phyloP scores from a whole-genome alignment of 768 basidiomycete genomes.

The Collybia sp. region DNA sequence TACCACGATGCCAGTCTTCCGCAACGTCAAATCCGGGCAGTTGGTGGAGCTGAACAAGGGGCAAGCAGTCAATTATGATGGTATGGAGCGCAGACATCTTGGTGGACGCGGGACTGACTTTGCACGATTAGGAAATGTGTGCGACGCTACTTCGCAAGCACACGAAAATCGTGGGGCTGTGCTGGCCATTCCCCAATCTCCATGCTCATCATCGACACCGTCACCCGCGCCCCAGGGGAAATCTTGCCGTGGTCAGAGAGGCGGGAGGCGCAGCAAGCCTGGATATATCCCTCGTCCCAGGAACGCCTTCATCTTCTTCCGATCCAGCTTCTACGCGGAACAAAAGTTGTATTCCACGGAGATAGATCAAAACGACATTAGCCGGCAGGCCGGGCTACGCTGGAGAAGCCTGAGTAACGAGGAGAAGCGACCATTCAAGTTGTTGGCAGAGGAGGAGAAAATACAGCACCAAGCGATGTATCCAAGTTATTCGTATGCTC shows the following conservation, averaged over 20 bases:
- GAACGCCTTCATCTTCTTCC: slow-evolving; percentile 35
- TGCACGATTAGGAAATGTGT: background rate
- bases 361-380: slow-evolving; percentile 27
- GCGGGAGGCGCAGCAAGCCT: slow-evolving; percentile 5
- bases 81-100: slow-evolving; percentile 12
- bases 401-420: slow-evolving; percentile 20
- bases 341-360: slow-evolving; percentile 6
- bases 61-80: slow-evolving; percentile 15
- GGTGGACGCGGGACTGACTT: background rate
- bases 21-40: slow-evolving; percentile 16
- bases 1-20: slow-evolving; percentile 21
- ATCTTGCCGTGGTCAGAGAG: slow-evolving; percentile 9
- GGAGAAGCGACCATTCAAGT: slow-evolving; percentile 14
- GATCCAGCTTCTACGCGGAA: slow-evolving; percentile 19
- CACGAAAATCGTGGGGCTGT: background rate
- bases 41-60: slow-evolving; percentile 17
- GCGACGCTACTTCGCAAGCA: background rate
- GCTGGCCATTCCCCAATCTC: background rate
- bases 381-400: slow-evolving; percentile 22
- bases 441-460: slow-evolving; percentile 20
- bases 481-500: slow-evolving; percentile 23
- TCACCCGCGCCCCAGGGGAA: slow-evolving; percentile 1
- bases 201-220: slow-evolving; percentile 8
- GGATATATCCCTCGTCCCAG: slow-evolving; percentile 27
- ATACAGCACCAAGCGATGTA: slow-evolving; percentile 18